phyloP scores from a whole-genome alignment of 768 basidiomycete species.

The Erythrobasidium yunnanense region DNA sequence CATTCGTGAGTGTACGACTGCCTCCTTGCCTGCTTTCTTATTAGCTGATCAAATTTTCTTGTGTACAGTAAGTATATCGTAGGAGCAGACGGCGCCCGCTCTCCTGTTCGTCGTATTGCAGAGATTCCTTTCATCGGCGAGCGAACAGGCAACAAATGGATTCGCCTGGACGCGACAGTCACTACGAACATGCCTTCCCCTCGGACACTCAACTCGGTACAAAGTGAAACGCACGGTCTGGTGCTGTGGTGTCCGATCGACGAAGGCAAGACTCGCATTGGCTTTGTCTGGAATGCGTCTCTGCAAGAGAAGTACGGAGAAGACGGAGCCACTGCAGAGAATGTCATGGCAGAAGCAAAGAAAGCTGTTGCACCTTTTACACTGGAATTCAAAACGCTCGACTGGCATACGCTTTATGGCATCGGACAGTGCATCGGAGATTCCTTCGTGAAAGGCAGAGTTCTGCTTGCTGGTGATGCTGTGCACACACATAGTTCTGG shows the following conservation, averaged over 20 bases:
- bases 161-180: constrained; percentile 30
- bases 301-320: constrained; percentile 30
- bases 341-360: constrained; percentile 28
- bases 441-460: constrained; percentile 31
- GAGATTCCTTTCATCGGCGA: constrained; percentile 28
- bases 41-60: neutral
- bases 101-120: constrained; percentile 19
- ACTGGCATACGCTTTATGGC: constrained; percentile 36
- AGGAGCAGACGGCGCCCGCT: constrained; percentile 28
- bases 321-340: constrained; percentile 11
- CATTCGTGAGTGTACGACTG: constrained; percentile 9
- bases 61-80: constrained; percentile 32
- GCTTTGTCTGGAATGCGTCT: constrained; percentile 27
- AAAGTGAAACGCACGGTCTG: constrained; percentile 27
- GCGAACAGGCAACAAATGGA: constrained; percentile 27
- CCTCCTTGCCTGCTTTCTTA: neutral
- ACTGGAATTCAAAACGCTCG: constrained; percentile 33
- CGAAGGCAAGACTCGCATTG: constrained; percentile 27
- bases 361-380: constrained; percentile 32
- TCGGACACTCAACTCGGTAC: constrained; percentile 29
- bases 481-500: constrained; percentile 29
- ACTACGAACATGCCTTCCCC: constrained; percentile 32
- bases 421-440: constrained; percentile 35
- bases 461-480: constrained; percentile 35
- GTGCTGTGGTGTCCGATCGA: constrained; percentile 33